phyloP scores from a whole-genome alignment of 228 moss, liverwort and hornwort species.

The Sphagnum fallax region DNA sequence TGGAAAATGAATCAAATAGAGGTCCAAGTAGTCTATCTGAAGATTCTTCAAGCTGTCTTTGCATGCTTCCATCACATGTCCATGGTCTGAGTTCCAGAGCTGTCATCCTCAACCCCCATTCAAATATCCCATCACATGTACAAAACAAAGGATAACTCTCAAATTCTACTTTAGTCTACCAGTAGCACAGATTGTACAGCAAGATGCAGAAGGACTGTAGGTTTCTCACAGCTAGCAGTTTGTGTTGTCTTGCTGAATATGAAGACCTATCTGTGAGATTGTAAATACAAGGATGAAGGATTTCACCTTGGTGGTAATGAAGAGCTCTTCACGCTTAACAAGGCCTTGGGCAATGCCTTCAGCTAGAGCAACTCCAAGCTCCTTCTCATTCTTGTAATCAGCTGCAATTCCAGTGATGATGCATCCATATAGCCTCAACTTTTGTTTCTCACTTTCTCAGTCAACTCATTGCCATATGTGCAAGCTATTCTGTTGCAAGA shows the following conservation, averaged over 20 bases:
- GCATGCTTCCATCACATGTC: slow-evolving; percentile 80
- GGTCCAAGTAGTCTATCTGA: slow-evolving; percentile 80
- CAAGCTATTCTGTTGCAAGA: no score
- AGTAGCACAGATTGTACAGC: background rate
- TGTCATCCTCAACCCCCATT: slow-evolving; percentile 19
- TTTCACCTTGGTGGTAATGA: slow-evolving; percentile 78
- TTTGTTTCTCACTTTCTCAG: no score
- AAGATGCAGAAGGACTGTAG: background rate
- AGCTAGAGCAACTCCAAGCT: slow-evolving; percentile 76
- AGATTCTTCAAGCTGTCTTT: slow-evolving; percentile 82
- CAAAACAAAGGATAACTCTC: background rate
- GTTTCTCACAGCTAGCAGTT: no score
- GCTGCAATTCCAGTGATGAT: slow-evolving; percentile 28
- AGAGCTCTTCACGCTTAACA: slow-evolving; percentile 79
- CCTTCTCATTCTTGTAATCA: slow-evolving; percentile 92
- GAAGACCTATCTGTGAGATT: background rate
- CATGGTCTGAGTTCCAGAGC: slow-evolving; percentile 98
- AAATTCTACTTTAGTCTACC: background rate
- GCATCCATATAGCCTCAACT: background rate
- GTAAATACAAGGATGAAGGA: background rate
- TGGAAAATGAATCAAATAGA: slow-evolving; percentile 88
- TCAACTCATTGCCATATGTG: no score
- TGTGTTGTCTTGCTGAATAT: background rate
- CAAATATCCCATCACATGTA: background rate
- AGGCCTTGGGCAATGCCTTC: slow-evolving; percentile 67